These are phyloP conservation scores for Mycosarcoma maydis DNA, from an alignment of 1,284 basidiomycete species.

Conservation along the genomic window DNA sequence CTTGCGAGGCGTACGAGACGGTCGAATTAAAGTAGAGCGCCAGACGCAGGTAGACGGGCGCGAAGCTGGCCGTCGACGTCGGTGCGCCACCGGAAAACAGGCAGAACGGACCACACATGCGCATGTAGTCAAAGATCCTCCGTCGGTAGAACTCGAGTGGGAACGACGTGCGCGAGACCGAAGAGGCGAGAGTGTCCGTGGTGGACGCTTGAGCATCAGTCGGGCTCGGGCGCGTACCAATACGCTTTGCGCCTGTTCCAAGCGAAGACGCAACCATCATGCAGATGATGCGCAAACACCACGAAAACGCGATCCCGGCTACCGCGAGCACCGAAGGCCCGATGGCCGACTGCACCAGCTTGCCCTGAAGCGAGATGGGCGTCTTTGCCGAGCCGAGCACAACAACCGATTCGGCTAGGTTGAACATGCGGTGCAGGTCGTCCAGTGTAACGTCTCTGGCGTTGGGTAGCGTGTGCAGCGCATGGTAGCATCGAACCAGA, in stretches of 20 bases:
- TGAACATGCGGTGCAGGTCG: slow-evolving; percentile 33
- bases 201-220: no score
- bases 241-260: no score
- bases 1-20: slow-evolving; percentile 13
- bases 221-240: no score
- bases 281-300: slow-evolving; percentile 30
- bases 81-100: slow-evolving; percentile 31
- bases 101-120: slow-evolving; percentile 42
- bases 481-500: slow-evolving; percentile 35
- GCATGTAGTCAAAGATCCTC: slow-evolving; percentile 43
- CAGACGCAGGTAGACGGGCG: slow-evolving; percentile 30
- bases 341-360: slow-evolving; percentile 32
- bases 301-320: slow-evolving; percentile 33
- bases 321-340: slow-evolving; percentile 39
- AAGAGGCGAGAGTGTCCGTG: no score
- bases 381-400: slow-evolving; percentile 44
- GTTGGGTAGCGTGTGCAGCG: slow-evolving; percentile 34
- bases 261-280: slow-evolving; percentile 12
- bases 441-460: slow-evolving; percentile 24
- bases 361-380: slow-evolving; percentile 35
- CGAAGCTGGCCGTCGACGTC: slow-evolving; percentile 10
- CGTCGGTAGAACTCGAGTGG: slow-evolving; percentile 40
- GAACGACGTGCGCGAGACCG: slow-evolving; percentile 1
- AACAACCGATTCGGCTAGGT: slow-evolving; percentile 27
- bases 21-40: slow-evolving; percentile 36